A percentile compares a stretch with the other conserved stretches of the same genome.
Evolutionary conservation across 2,329 filamentous ascomycete species (phyloP).

Genomic region (Ceratocystis lukuohia): DNA sequence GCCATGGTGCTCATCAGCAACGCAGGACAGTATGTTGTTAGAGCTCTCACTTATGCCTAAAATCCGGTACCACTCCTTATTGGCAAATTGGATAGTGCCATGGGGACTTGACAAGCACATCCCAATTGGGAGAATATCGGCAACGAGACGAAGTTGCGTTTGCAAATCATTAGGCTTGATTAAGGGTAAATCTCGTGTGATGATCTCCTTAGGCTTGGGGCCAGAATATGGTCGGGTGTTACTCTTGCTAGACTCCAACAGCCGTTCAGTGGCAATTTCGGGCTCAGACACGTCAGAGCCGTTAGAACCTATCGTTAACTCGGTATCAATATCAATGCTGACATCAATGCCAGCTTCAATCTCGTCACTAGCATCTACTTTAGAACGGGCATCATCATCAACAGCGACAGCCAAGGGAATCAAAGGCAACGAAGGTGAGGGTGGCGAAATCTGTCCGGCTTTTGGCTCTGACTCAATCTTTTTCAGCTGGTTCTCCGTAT

Average conservation of each 20-base stretch:
- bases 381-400: no score
- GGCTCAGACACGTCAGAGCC: background rate
- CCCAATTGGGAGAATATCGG: conserved; percentile 60
- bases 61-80: conserved; percentile 50
- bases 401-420: no score
- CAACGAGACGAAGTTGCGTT: conserved; percentile 56
- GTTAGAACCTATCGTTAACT: background rate
- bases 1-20: conserved; percentile 35
- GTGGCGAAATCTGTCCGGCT: no score
- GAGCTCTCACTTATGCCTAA: conserved; percentile 30
- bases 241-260: background rate
- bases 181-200: background rate
- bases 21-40: conserved; percentile 31
- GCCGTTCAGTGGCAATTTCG: background rate
- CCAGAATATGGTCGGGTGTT: background rate
- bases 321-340: background rate
- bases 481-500: background rate
- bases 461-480: background rate
- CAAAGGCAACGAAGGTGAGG: background rate
- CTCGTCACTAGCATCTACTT: no score
- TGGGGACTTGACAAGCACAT: conserved; percentile 56
- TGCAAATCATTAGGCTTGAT: background rate
- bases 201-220: background rate
- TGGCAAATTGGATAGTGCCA: conserved; percentile 56
- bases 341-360: background rate